phyloP scores from a whole-genome alignment of 805 yeast genomes.

The Nakazawaea siamensis region DNA sequence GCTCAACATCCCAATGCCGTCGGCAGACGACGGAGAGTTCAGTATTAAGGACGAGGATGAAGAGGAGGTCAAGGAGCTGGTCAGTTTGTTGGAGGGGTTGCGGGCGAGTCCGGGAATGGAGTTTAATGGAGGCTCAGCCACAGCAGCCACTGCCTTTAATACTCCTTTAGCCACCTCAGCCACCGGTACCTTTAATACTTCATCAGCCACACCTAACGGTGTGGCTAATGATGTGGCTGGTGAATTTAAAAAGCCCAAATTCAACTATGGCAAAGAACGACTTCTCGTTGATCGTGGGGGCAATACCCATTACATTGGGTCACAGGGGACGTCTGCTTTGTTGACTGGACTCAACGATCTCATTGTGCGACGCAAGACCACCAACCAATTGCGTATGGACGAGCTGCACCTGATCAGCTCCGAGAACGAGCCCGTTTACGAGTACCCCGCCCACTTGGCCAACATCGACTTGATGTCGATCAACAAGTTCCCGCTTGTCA shows the following conservation, averaged over 20 bases:
- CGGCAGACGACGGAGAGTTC: slow-evolving; percentile 11
- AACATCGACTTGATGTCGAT: slow-evolving; percentile 22
- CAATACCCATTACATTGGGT: slow-evolving; percentile 39
- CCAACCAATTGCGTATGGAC: slow-evolving; percentile 23
- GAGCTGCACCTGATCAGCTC: slow-evolving; percentile 26
- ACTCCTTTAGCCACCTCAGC: too few species aligned
- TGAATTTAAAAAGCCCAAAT: slow-evolving; percentile 3
- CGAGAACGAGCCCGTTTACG: slow-evolving; percentile 25
- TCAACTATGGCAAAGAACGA: slow-evolving; percentile 18
- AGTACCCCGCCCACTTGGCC: slow-evolving; percentile 25
- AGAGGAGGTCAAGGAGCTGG: slow-evolving; percentile 3
- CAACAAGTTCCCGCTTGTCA: slow-evolving; percentile 30
- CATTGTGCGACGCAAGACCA: slow-evolving; percentile 28
- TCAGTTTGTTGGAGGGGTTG: slow-evolving; percentile 5
- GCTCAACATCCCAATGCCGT: slow-evolving; percentile 27
- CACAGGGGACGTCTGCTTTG: slow-evolving; percentile 35
- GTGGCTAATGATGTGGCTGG: background rate
- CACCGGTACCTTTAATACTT: background rate
- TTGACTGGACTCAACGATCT: slow-evolving; percentile 35
- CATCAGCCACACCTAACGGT: too few species aligned
- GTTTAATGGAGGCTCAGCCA: background rate
- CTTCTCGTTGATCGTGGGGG: slow-evolving; percentile 35
- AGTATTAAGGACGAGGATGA: background rate
- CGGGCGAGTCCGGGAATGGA: background rate
- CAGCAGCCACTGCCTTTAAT: background rate